Conservation (phyloP, 306 rosid genomes). For the Boehmeria nivea region DNA sequence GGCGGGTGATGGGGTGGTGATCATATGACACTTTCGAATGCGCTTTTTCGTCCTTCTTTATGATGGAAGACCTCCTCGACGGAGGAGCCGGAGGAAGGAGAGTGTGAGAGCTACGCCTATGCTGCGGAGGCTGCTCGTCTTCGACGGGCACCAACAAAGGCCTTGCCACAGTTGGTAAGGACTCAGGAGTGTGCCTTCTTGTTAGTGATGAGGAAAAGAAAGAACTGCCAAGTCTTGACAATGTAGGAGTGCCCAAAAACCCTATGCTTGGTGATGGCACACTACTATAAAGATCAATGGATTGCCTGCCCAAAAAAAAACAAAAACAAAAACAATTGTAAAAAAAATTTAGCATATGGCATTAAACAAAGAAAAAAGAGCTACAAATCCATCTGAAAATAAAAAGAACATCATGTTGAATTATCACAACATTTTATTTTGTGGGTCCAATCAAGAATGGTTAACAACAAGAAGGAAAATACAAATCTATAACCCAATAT, state of each 20-base stretch:
- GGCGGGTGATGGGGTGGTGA: conserved; percentile 52
- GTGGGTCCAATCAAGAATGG: too few relatives aligned
- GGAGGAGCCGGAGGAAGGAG: conserved; percentile 59
- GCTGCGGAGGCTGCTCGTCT: conserved; percentile 41
- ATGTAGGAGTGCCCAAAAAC: conserved; percentile 69
- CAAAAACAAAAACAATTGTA: too few relatives aligned
- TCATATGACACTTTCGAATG: conserved; percentile 61
- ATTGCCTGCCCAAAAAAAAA: conserved; percentile 61
- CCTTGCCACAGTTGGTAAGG: conserved; percentile 48
- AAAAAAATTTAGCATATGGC: too few relatives aligned
- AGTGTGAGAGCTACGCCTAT: conserved; percentile 54
- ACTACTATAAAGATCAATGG: conserved; percentile 88
- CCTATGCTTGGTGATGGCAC: conserved; percentile 87
- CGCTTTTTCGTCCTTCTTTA: conserved; percentile 41
- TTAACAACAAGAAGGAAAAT: too few relatives aligned
- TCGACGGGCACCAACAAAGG: conserved; percentile 45
- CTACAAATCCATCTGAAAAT: too few relatives aligned
- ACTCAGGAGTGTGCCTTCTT: conserved; percentile 92
- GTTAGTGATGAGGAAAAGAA: conserved; percentile 83
- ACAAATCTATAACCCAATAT: too few relatives aligned
- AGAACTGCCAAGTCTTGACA: conserved; percentile 85
- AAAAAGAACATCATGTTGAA: too few relatives aligned
- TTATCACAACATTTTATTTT: too few relatives aligned
- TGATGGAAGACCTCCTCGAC: conserved; percentile 41
- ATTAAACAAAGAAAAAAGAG: too few relatives aligned